Percentiles rank a stretch among this genome's conserved stretches.
Evolutionary conservation across 345 rosid genomes (phyloP).

Genomic region (Aethionema arabicum): DNA sequence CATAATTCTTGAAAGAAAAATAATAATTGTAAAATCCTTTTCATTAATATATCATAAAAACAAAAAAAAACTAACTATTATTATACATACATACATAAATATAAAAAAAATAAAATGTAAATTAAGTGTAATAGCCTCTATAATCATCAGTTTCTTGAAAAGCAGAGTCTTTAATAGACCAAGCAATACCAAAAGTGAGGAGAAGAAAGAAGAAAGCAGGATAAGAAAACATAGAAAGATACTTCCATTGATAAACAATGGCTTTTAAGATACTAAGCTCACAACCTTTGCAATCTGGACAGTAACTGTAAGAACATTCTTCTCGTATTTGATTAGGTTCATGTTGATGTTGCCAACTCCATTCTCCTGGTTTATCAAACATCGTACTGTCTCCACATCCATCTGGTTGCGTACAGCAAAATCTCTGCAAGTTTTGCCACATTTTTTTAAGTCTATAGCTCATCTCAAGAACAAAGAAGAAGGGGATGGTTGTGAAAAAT

Average conservation of each 20-base stretch:
- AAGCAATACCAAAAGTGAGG: constrained; percentile 23
- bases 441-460: not conserved
- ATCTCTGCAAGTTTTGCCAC: constrained; percentile 17
- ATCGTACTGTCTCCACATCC: constrained; percentile 30
- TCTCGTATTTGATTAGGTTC: constrained; percentile 21
- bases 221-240: constrained; percentile 30
- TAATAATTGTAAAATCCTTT: too few species aligned
- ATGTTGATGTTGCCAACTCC: constrained; percentile 36
- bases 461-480: not conserved
- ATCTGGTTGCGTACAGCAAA: constrained; percentile 30
- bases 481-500: too few species aligned
- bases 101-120: constrained; percentile 1
- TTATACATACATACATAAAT: not conserved
- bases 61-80: not conserved
- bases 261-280: constrained; percentile 35
- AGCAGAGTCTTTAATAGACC: not conserved
- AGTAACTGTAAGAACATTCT: constrained; percentile 31
- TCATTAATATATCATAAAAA: not conserved
- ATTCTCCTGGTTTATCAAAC: constrained; percentile 32
- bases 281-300: constrained; percentile 33
- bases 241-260: constrained; percentile 35
- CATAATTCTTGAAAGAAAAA: too few species aligned
- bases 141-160: constrained; percentile 25
- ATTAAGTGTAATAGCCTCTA: constrained; percentile 27
- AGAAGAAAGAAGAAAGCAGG: constrained; percentile 19